Conservation (phyloP, 108 stramenopile species). For the Cyclostephanos invisitatus region DNA sequence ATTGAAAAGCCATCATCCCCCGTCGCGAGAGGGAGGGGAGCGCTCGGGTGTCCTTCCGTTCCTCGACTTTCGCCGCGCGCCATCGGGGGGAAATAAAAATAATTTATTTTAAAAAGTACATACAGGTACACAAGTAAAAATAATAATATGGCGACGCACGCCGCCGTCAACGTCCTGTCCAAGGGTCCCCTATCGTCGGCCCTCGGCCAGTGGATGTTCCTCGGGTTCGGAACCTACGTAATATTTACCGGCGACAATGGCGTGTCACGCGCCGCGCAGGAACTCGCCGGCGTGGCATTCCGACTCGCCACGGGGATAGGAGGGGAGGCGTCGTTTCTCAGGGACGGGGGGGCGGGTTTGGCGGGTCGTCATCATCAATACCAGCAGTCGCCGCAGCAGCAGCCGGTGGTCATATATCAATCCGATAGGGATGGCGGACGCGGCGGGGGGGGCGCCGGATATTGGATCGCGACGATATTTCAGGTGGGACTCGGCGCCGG, state of each 20-base stretch:
- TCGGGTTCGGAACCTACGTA: slow-evolving; percentile 54
- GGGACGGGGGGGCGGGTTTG: slow-evolving; percentile 13
- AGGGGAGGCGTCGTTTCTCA: slow-evolving; percentile 1
- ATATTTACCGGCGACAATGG: slow-evolving; percentile 46
- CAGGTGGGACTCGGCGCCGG: slow-evolving; percentile 43
- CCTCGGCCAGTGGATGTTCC: slow-evolving; percentile 64
- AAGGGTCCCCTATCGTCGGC: slow-evolving; percentile 43
- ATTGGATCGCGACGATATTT: slow-evolving; percentile 12
- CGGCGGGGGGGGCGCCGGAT: neutral
- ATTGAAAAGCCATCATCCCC: too few species aligned
- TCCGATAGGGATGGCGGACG: neutral
- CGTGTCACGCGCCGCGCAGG: slow-evolving; percentile 31
- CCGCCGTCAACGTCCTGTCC: slow-evolving; percentile 21
- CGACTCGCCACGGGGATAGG: slow-evolving; percentile 24
- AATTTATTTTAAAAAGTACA: neutral
- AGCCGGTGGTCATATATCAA: slow-evolving; percentile 5
- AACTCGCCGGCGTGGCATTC: slow-evolving; percentile 14
- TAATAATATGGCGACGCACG: slow-evolving; percentile 12
- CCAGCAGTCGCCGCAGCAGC: slow-evolving; percentile 14
- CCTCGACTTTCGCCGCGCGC: too few species aligned
- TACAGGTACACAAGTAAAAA: too few species aligned
- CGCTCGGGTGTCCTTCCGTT: too few species aligned
- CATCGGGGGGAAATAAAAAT: neutral
- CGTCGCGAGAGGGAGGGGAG: too few species aligned
- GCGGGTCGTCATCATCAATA: neutral